Conservation (phyloP, 1,284 basidiomycete species). For the Ceratobasidium sp. region DNA sequence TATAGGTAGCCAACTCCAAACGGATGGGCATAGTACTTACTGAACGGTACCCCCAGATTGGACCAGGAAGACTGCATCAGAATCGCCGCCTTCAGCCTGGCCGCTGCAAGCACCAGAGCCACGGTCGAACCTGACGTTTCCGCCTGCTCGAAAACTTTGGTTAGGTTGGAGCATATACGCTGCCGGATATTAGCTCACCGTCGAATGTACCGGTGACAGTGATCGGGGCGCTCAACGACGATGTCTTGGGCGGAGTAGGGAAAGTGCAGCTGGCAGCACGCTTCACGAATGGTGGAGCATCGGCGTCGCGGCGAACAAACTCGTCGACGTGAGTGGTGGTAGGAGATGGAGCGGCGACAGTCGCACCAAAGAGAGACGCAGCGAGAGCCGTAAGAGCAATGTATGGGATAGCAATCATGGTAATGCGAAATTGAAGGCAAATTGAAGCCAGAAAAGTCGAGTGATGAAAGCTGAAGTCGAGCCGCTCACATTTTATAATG, state of each 20-base stretch:
- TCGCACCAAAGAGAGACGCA: neutral
- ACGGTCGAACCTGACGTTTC: constrained; percentile 16
- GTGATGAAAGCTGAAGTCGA: neutral
- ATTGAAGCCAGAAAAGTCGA: neutral
- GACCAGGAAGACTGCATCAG: constrained; percentile 42
- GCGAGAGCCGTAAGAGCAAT: neutral
- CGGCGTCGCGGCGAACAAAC: neutral
- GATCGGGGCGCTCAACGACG: neutral
- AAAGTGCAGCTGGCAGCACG: constrained; percentile 27
- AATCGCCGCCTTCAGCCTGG: constrained; percentile 32
- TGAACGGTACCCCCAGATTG: constrained; percentile 59
- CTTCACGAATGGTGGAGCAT: constrained; percentile 11
- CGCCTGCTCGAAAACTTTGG: neutral
- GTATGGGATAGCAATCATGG: neutral
- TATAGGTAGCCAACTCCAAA: neutral
- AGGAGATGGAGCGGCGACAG: constrained; percentile 9
- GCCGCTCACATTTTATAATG: neutral
- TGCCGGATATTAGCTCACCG: neutral
- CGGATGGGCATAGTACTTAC: neutral
- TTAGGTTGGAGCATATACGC: neutral
- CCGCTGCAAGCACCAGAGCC: constrained; percentile 37
- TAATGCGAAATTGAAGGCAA: neutral
- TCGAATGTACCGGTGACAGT: constrained; percentile 20
- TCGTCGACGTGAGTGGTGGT: constrained; percentile 13
- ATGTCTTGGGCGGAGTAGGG: constrained; percentile 24